Base-by-base conservation (phyloP, 1,284 basidiomycete genomes). In the Limonomyces culmigenus region DNA sequence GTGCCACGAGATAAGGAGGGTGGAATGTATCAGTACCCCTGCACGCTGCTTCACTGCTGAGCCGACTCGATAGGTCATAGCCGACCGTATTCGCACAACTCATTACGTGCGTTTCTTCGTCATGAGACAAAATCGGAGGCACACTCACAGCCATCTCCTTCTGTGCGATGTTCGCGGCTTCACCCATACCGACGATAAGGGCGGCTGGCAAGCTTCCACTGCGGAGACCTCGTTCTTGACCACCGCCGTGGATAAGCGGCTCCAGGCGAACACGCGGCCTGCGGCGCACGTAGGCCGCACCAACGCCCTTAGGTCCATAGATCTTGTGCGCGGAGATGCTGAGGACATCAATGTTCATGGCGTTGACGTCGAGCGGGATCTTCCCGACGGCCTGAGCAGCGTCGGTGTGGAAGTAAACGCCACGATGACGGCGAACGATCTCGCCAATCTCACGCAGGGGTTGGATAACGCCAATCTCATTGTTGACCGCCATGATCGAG, bases 401-500 rank as follows among this genome's bases (percentile, higher is more conserved):
- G 55, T 99, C 95, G 16, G 95, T 93, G 60, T 99, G 95, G 67
- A 99, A 81, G 56, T 91, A 83, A 12, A 95, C 71, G 10, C 87
- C 84, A 48, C 89, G 74, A 54, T 88, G 70, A 55, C 84, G 75
- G 52, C 78, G 74, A 35, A 87, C 55, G 19, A 95, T 68, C 3
- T 74, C 70, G 17, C 92, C 93, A 44, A 99, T 98, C 56, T 97
- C 91, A 53, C 85, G 84, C 43, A 98, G 70, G 1, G 95, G 95
- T 53, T 98, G 95, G 42, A 99, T 95, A 42, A 97, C 92, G 34
- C 95, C 95, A 5, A 92, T 98, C 63, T 99, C 95, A 60, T 99
- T 99, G 65, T 99, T 99, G 43, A 99, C 93, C 3, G 86, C 74
- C 95, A 99, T 99, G 54, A 99, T 83, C 8, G 92, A 95, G 29